Conservation (phyloP, 352 stramenopile genomes). For the Pythium aristosporum region DNA sequence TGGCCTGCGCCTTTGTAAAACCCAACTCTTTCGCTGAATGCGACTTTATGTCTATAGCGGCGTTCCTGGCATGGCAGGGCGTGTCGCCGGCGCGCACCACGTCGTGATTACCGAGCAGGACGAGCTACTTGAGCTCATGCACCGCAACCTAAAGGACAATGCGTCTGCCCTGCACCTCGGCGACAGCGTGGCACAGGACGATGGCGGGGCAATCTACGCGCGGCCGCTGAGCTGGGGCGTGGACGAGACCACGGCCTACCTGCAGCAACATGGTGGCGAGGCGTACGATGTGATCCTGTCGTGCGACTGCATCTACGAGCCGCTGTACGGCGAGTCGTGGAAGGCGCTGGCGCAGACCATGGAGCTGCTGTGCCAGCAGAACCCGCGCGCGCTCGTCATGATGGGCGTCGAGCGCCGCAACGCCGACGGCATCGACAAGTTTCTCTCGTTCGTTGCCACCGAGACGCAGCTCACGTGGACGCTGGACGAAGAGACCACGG, state of each 20-base stretch:
- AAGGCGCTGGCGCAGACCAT: constrained; percentile 85
- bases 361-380: constrained; percentile 62
- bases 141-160: constrained; percentile 68
- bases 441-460: constrained; percentile 55
- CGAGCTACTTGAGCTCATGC: constrained; percentile 85
- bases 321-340: constrained; percentile 93
- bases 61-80: constrained; percentile 90
- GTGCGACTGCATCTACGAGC: constrained; percentile 95
- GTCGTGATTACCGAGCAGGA: constrained; percentile 92
- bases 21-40: not conserved
- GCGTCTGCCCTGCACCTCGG: constrained; percentile 33
- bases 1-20: not conserved
- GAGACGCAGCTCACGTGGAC: constrained; percentile 47
- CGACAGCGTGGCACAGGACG: constrained; percentile 8
- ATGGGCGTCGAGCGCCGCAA: constrained; percentile 82
- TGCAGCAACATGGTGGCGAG: constrained; percentile 45
- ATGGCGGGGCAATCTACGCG: constrained; percentile 44
- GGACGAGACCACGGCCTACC: constrained; percentile 62
- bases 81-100: constrained; percentile 71
- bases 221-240: constrained; percentile 78
- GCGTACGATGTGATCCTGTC: constrained; percentile 91
- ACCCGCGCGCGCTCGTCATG: constrained; percentile 60
- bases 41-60: constrained; percentile 41
- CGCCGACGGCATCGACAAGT: constrained; percentile 77
- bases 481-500: constrained; percentile 44